Base-by-base conservation (phyloP, 202 grass and related monocot species). In the Bolboschoenoplectus hybrid region DNA sequence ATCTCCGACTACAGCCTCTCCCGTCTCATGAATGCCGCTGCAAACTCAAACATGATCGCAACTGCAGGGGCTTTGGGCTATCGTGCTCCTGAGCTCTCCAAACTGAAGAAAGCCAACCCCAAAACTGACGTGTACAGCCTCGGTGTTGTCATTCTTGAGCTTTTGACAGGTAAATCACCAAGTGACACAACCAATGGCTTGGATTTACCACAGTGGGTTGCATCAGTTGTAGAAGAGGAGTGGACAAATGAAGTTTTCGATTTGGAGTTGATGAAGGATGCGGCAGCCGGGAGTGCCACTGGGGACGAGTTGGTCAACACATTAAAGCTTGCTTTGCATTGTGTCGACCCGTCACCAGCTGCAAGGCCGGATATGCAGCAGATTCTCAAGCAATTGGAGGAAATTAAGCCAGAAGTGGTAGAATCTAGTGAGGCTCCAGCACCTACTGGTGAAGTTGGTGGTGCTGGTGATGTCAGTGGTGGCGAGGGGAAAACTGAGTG, bases 181-280 rank as follows among this genome's bases (percentile, higher is more conserved):
- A 92, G 90, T 41, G 97, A 94, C 81, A 90, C 90, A 19, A 92
- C 88, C 70, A 93, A 97, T 85, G 93, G 93, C 83, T 81, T 97
- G 80, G 92, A 99, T 87, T 85, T 99, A 75, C 93, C 92, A 6
- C 92, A 99, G 65, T 99, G 97, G 93, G 97, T 99, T 85, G 93
- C 97, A 32, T 99, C 97, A 0, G 90, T 93, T 36, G 93, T 92
- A 16, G 89, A 99, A 86, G 97, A 99, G 75, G 93, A 99, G 82
- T 99, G 97, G 97, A 97, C 89, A 5, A 99, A 94, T 84, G 93
- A 99, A 91, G 97, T 97, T 87, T 99, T 99, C 69, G 97, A 99
- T 87, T 84, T 97, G 39, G 93, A 99, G 85, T 89, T 97, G 80
- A 90, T 93, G 90, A 94, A 94, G 76, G 93, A 99, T 73, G 89